phyloP scores from a whole-genome alignment of 2,329 filamentous ascomycete species.

The Fusarium incarnatum region DNA sequence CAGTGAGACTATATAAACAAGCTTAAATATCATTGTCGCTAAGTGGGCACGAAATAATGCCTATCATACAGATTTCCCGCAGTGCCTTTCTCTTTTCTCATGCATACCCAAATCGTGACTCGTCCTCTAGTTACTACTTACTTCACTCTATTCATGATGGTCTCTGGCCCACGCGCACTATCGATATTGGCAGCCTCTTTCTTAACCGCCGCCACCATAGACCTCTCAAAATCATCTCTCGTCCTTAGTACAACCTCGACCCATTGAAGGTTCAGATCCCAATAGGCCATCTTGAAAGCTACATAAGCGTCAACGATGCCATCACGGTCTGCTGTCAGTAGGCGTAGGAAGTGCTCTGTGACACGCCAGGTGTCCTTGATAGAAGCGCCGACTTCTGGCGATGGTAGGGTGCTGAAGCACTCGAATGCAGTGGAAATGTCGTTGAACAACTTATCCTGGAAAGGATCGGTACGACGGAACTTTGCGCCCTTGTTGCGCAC shows the following conservation, averaged over 20 bases:
- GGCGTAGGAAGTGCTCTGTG: constrained; percentile 82
- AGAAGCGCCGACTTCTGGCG: constrained; percentile 73
- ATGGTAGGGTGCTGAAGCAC: constrained; percentile 81
- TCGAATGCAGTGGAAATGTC: constrained; percentile 91
- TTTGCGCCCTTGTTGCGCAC: constrained; percentile 92
- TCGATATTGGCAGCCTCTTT: constrained; percentile 86
- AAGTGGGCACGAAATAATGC: constrained; percentile 34
- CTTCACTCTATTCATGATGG: constrained; percentile 94
- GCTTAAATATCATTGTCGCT: constrained; percentile 35
- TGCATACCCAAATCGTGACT: constrained; percentile 11
- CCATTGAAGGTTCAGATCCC: constrained; percentile 95
- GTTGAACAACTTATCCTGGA: constrained; percentile 92
- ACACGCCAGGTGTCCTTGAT: constrained; percentile 95
- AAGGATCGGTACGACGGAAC: constrained; percentile 87
- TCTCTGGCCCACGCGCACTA: constrained; percentile 84
- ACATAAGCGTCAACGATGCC: constrained; percentile 82
- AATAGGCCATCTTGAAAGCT: constrained; percentile 85
- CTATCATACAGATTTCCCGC: constrained; percentile 29
- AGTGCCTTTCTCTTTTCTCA: constrained; percentile 7
- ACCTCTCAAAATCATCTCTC: constrained; percentile 92
- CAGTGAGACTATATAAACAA: constrained; percentile 16
- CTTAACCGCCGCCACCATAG: constrained; percentile 90
- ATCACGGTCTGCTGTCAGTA: constrained; percentile 82
- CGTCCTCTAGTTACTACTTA: constrained; percentile 72
- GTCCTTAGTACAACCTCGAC: constrained; percentile 89